These are phyloP conservation scores for Coemansia sp. DNA, from an alignment of 192 early-diverging fungal species.

Conservation along the genomic window DNA sequence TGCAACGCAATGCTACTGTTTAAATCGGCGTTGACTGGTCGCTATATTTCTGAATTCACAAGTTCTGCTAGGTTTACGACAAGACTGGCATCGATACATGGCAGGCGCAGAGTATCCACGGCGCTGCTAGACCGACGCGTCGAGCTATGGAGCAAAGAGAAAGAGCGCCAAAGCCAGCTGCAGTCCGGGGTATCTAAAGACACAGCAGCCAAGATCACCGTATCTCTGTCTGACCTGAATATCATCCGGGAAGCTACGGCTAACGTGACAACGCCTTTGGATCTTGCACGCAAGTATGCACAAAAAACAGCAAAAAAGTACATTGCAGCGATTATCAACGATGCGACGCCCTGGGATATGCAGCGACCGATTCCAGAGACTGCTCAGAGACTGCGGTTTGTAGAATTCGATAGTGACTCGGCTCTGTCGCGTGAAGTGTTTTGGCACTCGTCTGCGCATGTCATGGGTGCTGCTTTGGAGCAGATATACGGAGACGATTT, in stretches of 20 bases:
- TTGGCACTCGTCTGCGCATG: slow-evolving; percentile 68
- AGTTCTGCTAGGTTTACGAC: no score
- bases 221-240: neutral
- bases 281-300: slow-evolving; percentile 48
- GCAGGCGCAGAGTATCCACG: slow-evolving; percentile 8
- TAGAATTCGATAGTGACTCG: slow-evolving; percentile 46
- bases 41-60: no score
- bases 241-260: neutral
- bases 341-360: slow-evolving; percentile 52
- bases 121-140: slow-evolving; percentile 9
- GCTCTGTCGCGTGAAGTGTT: slow-evolving; percentile 48
- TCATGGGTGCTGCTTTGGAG: slow-evolving; percentile 73
- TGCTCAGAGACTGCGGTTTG: slow-evolving; percentile 26
- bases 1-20: no score
- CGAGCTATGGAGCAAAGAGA: slow-evolving; percentile 24
- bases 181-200: neutral
- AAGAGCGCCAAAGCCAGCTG: slow-evolving; percentile 14
- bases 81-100: no score
- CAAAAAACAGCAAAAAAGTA: slow-evolving; percentile 51
- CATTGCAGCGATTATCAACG: slow-evolving; percentile 51
- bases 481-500: slow-evolving; percentile 62
- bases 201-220: neutral
- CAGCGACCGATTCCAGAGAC: slow-evolving; percentile 42
- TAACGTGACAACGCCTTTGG: slow-evolving; percentile 42
- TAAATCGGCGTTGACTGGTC: no score